phyloP scores from a whole-genome alignment of 2,329 filamentous ascomycete genomes.

The Ambrosiella xylebori region DNA sequence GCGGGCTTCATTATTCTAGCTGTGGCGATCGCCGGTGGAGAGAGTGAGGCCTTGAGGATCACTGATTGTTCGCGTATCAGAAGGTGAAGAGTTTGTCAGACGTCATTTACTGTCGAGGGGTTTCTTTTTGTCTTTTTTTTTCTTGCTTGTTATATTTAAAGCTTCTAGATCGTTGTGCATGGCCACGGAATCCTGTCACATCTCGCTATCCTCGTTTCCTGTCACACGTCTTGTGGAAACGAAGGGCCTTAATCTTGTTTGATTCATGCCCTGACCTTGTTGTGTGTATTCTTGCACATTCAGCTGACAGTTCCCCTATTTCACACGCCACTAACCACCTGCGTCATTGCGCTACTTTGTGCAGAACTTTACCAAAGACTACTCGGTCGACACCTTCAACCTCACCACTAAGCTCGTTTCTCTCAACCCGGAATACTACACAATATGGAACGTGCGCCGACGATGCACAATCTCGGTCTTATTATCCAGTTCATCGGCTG shows the following conservation, averaged over 20 bases:
- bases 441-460: conserved; percentile 78
- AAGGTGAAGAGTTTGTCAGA: too few species aligned
- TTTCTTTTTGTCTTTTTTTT: too few species aligned
- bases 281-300: neutral
- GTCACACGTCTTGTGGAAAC: too few species aligned
- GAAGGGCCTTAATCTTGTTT: too few species aligned
- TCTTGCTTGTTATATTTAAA: too few species aligned
- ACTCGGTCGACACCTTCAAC: conserved; percentile 40
- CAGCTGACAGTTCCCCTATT: neutral
- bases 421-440: conserved; percentile 78
- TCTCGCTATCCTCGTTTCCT: too few species aligned
- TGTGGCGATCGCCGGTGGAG: too few species aligned
- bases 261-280: neutral
- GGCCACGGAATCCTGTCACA: too few species aligned
- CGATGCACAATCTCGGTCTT: conserved; percentile 44
- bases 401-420: conserved; percentile 56
- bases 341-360: conserved; percentile 18
- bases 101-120: too few species aligned
- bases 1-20: neutral
- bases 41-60: too few species aligned
- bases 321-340: conserved; percentile 2
- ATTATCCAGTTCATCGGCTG: conserved; percentile 36
- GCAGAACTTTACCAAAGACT: conserved; percentile 23
- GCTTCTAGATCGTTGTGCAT: too few species aligned
- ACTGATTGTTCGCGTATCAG: too few species aligned